These are phyloP conservation scores for Hypoxylon sp. DNA, from an alignment of 2,329 filamentous ascomycete genomes.

Conservation along the genomic window DNA sequence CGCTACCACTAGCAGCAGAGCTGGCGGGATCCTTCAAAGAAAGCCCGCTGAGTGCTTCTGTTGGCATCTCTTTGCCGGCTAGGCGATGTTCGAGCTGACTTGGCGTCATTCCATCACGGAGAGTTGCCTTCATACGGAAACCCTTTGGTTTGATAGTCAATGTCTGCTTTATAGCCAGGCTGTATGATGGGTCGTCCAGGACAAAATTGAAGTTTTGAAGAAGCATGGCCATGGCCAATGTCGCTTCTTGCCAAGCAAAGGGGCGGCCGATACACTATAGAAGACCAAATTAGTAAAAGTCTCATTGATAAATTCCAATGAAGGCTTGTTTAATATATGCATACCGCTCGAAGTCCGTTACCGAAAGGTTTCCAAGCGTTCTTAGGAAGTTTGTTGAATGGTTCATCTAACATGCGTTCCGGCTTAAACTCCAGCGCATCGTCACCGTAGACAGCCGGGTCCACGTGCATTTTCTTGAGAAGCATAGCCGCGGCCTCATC, in stretches of 20 bases:
- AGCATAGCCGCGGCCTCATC: constrained; percentile 66
- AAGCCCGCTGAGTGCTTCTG: constrained; percentile 30
- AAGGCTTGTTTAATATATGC: constrained; percentile 5
- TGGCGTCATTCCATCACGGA: constrained; percentile 62
- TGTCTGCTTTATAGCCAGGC: constrained; percentile 62
- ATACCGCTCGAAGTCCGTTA: constrained; percentile 71
- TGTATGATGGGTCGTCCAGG: constrained; percentile 68
- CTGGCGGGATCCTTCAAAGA: constrained; percentile 19
- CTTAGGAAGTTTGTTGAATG: constrained; percentile 74
- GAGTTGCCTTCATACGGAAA: constrained; percentile 66
- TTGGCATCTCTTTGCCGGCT: constrained; percentile 50
- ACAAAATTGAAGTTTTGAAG: constrained; percentile 75
- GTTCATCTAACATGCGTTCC: constrained; percentile 79
- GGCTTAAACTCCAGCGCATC: constrained; percentile 77
- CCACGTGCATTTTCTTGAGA: constrained; percentile 69
- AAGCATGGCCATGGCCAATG: constrained; percentile 70
- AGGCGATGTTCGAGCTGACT: constrained; percentile 64
- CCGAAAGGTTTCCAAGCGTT: constrained; percentile 82
- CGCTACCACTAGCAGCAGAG: constrained; percentile 32
- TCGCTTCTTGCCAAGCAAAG: constrained; percentile 81
- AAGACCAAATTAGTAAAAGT: constrained; percentile 13
- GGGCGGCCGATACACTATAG: constrained; percentile 75
- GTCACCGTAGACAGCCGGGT: constrained; percentile 75
- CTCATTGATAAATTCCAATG: not conserved
- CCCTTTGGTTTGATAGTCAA: constrained; percentile 67